Evolutionary conservation across 73 alveolate genomes (phyloP).

Genomic region (Blepharisma japonicum): DNA sequence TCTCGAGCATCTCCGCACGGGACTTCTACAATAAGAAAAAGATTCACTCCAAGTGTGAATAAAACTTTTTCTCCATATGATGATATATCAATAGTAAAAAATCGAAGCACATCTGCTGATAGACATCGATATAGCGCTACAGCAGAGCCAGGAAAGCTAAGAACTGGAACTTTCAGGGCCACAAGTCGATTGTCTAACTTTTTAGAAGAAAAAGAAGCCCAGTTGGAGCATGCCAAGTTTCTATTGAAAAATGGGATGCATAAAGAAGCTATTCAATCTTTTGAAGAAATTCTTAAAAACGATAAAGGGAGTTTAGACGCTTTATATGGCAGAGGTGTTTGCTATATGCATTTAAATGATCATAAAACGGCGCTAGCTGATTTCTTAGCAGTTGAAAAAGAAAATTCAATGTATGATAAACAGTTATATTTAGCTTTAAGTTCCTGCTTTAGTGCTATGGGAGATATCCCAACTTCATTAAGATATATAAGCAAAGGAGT

Average conservation of each 20-base stretch:
- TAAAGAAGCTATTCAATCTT: neutral
- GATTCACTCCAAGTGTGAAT: constrained; percentile 23
- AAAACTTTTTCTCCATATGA: neutral
- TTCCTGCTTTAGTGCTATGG: neutral
- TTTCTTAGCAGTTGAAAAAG: neutral
- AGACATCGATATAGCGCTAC: too few species aligned
- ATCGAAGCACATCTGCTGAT: too few species aligned
- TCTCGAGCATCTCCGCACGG: too few species aligned
- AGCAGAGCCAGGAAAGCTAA: too few species aligned
- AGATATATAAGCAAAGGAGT: neutral
- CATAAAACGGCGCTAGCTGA: neutral
- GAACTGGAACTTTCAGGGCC: neutral
- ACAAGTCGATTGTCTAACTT: neutral
- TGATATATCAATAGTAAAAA: neutral
- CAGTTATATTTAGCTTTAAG: constrained; percentile 3
- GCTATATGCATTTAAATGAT: neutral
- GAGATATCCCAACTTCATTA: neutral
- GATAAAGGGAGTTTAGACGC: constrained; percentile 1
- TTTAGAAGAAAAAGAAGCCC: neutral
- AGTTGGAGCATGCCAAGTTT: neutral
- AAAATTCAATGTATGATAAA: neutral
- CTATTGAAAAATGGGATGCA: neutral
- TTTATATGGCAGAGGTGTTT: constrained; percentile 12
- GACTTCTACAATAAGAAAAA: constrained; percentile 11
- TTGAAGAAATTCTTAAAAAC: neutral